A percentile compares a stretch with the other conserved stretches of the same genome.
phyloP scores from a whole-genome alignment of 2,329 filamentous ascomycete genomes.

The Hymenoscyphus repandus region DNA sequence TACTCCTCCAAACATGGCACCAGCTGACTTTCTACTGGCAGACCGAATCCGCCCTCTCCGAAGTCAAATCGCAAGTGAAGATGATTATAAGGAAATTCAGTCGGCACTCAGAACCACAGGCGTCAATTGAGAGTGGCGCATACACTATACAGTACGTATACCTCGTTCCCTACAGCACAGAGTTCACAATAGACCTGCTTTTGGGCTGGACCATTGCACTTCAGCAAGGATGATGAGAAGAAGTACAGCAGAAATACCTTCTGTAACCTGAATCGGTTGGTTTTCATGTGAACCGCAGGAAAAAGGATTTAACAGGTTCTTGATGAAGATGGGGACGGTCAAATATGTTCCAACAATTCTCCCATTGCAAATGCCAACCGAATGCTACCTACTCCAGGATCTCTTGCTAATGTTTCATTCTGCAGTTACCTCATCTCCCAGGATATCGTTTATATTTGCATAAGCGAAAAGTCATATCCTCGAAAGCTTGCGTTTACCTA shows the following conservation, averaged over 20 bases:
- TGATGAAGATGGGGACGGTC: not conserved
- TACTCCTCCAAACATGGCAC: not conserved
- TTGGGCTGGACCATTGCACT: not conserved
- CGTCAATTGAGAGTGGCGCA: conserved; percentile 78
- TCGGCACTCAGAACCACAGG: conserved; percentile 84
- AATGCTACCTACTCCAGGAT: not conserved
- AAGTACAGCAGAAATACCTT: not conserved
- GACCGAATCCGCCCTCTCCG: conserved; percentile 70
- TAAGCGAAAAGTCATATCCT: conserved; percentile 89
- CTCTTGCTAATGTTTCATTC: not conserved
- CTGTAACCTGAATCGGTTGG: too few relatives aligned
- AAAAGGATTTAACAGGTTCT: not conserved
- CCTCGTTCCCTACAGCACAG: too few relatives aligned
- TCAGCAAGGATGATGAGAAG: not conserved
- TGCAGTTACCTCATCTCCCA: conserved; percentile 76
- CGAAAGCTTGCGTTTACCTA: conserved; percentile 98
- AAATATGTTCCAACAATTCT: not conserved
- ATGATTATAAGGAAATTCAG: conserved; percentile 83
- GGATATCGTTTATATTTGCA: conserved; percentile 85
- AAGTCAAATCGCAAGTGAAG: conserved; percentile 88
- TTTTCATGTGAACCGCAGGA: not conserved
- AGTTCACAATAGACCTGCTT: too few relatives aligned
- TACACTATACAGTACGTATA: conserved; percentile 79
- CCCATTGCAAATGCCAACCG: not conserved
- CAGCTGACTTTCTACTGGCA: conserved; percentile 27